Base-by-base conservation (phyloP, 2,329 filamentous ascomycete genomes). In the Beauveria sp. region DNA sequence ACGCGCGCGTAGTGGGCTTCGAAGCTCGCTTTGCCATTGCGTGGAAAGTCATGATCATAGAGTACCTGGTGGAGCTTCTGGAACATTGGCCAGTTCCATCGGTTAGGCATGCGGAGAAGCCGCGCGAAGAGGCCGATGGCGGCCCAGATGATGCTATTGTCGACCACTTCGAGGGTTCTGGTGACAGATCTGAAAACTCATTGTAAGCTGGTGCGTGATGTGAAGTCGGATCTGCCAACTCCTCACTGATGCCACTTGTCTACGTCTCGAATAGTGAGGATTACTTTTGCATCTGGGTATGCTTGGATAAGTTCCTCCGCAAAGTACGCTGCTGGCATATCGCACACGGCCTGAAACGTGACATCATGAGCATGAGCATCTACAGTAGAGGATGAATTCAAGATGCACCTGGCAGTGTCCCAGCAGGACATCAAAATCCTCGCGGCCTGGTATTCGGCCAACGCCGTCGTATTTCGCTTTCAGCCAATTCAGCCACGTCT, bases 1-100 rank as follows among this genome's bases (percentile, higher is more conserved):
- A 70, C 43, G 16, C 62, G 55, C 7, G 56, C 64, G 46, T 70
- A 67, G 43, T 70, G 67, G 10, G 65, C 64, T 10, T 62, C 57
- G 51, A 68, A 70, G 34, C 63, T 62, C 5, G 57, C 60, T 12
- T 54, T 63, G 1, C 63, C 64, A 34, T 62, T 56, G 30, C 40
- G 49, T 9, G 55, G 54, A 9, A 58, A 62, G 22, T 55, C 58
- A 22, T 58, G 53, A n/a, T 56, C 57, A 22, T 59, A 61, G 14
- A 63, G 20, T 5, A 61, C 58, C 64, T 65, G 60, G 26, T 62
- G 51, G 67, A 66, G 68, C 9, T 68, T 69, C 22, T 62, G 60
- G 26, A 64, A 53, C 9, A 63, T 55, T 30, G 63, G 51, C 51
- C 59, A 55, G 42, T 61, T 54, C 43, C 52, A 55, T 20, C 59